Base-by-base conservation (phyloP, 108 stramenopile genomes). In the Schizochytrium sp. region DNA sequence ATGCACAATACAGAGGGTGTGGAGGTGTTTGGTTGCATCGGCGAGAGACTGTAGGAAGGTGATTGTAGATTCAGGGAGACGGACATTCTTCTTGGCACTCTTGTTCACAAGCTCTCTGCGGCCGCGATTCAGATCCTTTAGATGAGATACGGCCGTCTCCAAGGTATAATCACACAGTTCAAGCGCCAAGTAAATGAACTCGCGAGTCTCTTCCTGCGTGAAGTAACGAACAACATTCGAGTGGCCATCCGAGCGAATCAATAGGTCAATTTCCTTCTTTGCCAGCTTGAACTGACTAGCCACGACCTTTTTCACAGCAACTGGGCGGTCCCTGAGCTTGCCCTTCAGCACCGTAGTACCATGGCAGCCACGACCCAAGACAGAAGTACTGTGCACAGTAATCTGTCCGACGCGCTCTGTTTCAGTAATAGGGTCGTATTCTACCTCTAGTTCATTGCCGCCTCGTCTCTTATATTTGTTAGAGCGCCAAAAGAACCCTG, bases 151-250 rank as follows among this genome's bases (percentile, higher is more conserved):
- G 19, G 90, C 92, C 47, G 61, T 58, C 55, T 90, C 91, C 89
- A 92, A 89, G 46, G 91, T 91, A 50, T 69, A 89, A n/a, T 91
- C 91, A 87, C 93, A 94, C 13, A 93, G 89, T 56, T 94, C 91
- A 57, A 94, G 87, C n/a, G 91, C 93, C 10, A 94, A 88, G 91
- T 92, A 93, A 49, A 93, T 91, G 47, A 94, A 94, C 40, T 93
- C 93, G 87, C 92, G 89, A 2, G 69, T 61, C 72, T 92, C 90
- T 60, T 92, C 92, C 40, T 90, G 87, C 42, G 90, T 58, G 55
- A 91, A 94, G 46, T 94, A 94, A 12, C 93, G 92, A 17, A 94
- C 93, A 45, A 94, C 91, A 61, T 93, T 93, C 10, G 93, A 91
- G 57, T 94, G 93, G 19, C 91, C 91, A 56, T 90, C 49, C 41